Percentiles rank a stretch among this genome's conserved stretches.
phyloP scores from a whole-genome alignment of 805 yeast species.

The Nakazawaea sp. region DNA sequence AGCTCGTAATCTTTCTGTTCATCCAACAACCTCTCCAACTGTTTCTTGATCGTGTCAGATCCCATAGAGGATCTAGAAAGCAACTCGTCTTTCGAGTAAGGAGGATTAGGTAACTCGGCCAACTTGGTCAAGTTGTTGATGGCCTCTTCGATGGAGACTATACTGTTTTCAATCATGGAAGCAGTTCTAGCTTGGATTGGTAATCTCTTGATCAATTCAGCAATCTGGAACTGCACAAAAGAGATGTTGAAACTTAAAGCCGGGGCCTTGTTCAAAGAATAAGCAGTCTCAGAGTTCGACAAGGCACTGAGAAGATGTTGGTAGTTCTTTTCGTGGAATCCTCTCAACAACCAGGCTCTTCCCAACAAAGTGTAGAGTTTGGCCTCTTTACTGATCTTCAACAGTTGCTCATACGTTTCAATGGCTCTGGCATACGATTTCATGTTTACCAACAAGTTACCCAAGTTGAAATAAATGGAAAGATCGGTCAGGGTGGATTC shows the following conservation, averaged over 20 bases:
- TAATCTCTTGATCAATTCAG: constrained; percentile 69
- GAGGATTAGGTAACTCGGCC: constrained; percentile 56
- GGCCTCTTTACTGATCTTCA: constrained; percentile 61
- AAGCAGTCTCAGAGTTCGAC: constrained; percentile 55
- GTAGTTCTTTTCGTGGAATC: constrained; percentile 55
- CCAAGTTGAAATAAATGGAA: constrained; percentile 77
- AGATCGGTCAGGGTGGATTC: constrained; percentile 64
- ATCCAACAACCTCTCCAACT: constrained; percentile 60
- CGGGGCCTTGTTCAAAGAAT: constrained; percentile 30
- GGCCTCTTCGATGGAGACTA: constrained; percentile 54
- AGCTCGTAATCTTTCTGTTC: constrained; percentile 68
- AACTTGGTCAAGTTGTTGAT: constrained; percentile 50
- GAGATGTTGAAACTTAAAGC: constrained; percentile 74
- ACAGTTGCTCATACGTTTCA: constrained; percentile 81
- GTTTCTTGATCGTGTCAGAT: constrained; percentile 61
- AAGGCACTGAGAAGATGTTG: constrained; percentile 57
- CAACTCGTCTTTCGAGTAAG: constrained; percentile 73
- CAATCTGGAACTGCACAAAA: constrained; percentile 77
- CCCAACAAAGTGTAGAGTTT: constrained; percentile 69
- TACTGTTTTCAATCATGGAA: constrained; percentile 52
- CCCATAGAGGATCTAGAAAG: constrained; percentile 87
- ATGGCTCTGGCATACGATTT: constrained; percentile 81
- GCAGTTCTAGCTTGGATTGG: constrained; percentile 52
- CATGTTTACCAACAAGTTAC: constrained; percentile 79
- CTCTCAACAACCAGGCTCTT: constrained; percentile 84